Conservation (phyloP, 345 rosid species). For the Citrus glauca region DNA sequence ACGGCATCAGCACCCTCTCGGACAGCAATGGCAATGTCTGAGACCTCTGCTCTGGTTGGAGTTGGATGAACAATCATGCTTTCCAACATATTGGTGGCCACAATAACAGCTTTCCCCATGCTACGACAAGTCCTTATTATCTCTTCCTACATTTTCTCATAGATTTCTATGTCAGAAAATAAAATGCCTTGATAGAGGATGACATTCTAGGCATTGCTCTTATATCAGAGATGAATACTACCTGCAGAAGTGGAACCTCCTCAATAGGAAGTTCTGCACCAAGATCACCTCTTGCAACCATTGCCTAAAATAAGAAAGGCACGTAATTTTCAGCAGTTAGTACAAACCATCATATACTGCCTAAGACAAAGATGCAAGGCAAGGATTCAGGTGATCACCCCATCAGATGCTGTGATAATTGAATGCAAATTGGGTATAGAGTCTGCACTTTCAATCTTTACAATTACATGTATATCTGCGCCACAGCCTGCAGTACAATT, state of each 20-base stretch:
- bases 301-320: conserved; percentile 51
- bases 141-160: conserved; percentile 56
- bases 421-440: conserved; percentile 93
- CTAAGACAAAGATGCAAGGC: conserved; percentile 15
- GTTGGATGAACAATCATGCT: conserved; percentile 99
- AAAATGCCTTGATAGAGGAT: conserved; percentile 8
- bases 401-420: conserved; percentile 97
- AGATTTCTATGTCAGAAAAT: conserved; percentile 7
- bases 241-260: conserved; percentile 99
- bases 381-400: conserved; percentile 50
- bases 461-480: conserved; percentile 88
- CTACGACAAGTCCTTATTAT: conserved; percentile 89
- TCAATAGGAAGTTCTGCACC: conserved; percentile 99
- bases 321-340: conserved; percentile 5
- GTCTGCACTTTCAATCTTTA: conserved; percentile 95
- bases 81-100: conserved; percentile 98
- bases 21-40: conserved; percentile 98
- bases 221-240: conserved; percentile 28
- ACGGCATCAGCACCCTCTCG: conserved; percentile 98
- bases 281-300: conserved; percentile 99
- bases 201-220: conserved; percentile 8
- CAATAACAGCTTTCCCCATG: conserved; percentile 99
- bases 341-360: conserved; percentile 1
- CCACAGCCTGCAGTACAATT: conserved; percentile 50
- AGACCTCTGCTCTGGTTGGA: conserved; percentile 97